Conservation (phyloP, 2,329 filamentous ascomycete species). For the Didymella pinodella region DNA sequence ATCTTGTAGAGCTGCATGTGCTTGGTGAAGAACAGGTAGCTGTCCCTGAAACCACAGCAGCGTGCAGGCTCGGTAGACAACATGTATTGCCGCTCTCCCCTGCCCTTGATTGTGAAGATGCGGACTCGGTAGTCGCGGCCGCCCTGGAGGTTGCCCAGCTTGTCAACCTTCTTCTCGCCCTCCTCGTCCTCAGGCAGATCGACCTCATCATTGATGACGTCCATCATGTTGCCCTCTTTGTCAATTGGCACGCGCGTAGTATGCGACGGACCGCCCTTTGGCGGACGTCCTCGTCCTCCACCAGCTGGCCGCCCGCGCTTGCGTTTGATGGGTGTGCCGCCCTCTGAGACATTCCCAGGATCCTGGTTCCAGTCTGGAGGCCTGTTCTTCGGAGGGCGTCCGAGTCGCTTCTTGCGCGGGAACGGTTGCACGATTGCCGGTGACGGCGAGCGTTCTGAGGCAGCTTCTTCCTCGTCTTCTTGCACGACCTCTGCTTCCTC, state of each 20-base stretch:
- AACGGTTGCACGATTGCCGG: conserved; percentile 65
- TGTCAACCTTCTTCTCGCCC: conserved; percentile 93
- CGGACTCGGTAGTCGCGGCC: conserved; percentile 93
- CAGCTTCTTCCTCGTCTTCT: conserved; percentile 53
- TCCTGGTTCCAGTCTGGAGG: conserved; percentile 76
- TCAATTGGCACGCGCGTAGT: conserved; percentile 86
- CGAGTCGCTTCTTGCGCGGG: conserved; percentile 75
- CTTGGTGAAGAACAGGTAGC: conserved; percentile 98
- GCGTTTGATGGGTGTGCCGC: conserved; percentile 59
- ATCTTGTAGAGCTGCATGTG: conserved; percentile 97
- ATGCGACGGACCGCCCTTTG: conserved; percentile 76
- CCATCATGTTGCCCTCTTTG: conserved; percentile 90
- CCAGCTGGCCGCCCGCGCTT: conserved; percentile 59
- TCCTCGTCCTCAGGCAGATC: conserved; percentile 85
- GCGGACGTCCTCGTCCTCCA: conserved; percentile 73
- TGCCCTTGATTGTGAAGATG: conserved; percentile 87
- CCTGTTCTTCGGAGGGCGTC: conserved; percentile 83
- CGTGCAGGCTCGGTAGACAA: conserved; percentile 95
- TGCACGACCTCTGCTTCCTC: conserved; percentile 57
- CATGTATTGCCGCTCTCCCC: conserved; percentile 93
- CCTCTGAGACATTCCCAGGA: conserved; percentile 57
- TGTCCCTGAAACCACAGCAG: conserved; percentile 96
- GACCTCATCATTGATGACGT: conserved; percentile 91
- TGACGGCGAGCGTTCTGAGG: conserved; percentile 56
- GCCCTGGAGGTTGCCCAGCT: conserved; percentile 80